phyloP scores from a whole-genome alignment of 176 grass and related monocot genomes.

The Oropetium thomaeum region DNA sequence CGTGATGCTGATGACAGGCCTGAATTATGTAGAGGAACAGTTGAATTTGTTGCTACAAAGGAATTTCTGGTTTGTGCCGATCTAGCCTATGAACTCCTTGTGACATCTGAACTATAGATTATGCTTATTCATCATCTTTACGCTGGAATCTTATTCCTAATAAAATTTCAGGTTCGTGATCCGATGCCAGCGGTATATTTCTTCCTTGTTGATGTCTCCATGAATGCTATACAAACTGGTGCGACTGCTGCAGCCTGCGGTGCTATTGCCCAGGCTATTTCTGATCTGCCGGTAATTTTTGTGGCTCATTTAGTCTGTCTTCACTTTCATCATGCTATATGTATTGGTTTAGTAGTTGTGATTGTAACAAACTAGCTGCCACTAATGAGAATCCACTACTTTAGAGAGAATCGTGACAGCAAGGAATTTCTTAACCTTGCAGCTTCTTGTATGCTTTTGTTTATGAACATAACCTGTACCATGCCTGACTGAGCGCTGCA shows the following conservation, averaged over 20 bases:
- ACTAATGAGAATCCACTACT: neutral
- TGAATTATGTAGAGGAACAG: conserved; percentile 91
- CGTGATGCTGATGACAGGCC: conserved; percentile 98
- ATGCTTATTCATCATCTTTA: neutral
- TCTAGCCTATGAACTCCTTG: conserved; percentile 19
- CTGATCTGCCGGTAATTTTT: conserved; percentile 84
- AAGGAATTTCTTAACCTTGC: neutral
- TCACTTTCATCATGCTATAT: neutral
- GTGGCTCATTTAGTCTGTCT: neutral
- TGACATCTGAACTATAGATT: neutral
- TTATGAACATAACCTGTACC: neutral
- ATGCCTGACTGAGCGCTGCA: neutral
- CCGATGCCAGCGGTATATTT: conserved; percentile 98
- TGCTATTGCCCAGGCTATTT: conserved; percentile 83
- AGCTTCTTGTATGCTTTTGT: neutral
- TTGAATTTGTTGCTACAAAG: conserved; percentile 98
- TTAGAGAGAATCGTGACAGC: neutral
- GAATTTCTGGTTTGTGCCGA: conserved; percentile 86
- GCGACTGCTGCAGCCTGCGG: conserved; percentile 92
- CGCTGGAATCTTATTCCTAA: conserved; percentile 7
- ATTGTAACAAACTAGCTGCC: conserved; percentile 9
- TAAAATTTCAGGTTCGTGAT: conserved; percentile 75
- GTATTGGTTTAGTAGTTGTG: neutral
- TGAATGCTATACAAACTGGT: conserved; percentile 91
- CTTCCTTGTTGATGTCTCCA: conserved; percentile 90